These are phyloP conservation scores for Venustampulla echinocandica DNA, from an alignment of 495 filamentous ascomycete species.

Conservation along the genomic window DNA sequence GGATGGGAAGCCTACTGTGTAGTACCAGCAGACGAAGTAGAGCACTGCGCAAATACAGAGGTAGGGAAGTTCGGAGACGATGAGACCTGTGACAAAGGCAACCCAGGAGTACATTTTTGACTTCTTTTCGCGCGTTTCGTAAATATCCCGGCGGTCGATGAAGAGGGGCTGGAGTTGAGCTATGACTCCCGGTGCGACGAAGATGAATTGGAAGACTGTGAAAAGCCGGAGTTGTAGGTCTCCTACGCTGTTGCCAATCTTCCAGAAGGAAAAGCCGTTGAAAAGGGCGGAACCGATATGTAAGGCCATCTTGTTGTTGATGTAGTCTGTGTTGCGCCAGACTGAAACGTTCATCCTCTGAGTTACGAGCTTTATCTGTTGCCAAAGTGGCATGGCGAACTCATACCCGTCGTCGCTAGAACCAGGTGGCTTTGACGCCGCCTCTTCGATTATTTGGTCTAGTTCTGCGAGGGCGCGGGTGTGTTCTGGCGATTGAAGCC, in stretches of 20 bases:
- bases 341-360: slow-evolving; percentile 28
- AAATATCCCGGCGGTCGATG: slow-evolving; percentile 58
- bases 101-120: slow-evolving; percentile 71
- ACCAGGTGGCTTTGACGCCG: slow-evolving; percentile 14
- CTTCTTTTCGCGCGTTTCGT: slow-evolving; percentile 60
- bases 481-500: slow-evolving; percentile 31
- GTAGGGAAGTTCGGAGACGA: slow-evolving; percentile 54
- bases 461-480: slow-evolving; percentile 35
- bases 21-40: slow-evolving; percentile 55
- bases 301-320: slow-evolving; percentile 35
- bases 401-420: slow-evolving; percentile 33
- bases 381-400: slow-evolving; percentile 35
- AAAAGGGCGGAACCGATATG: slow-evolving; percentile 38
- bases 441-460: slow-evolving; percentile 42
- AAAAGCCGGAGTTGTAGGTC: slow-evolving; percentile 31
- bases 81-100: slow-evolving; percentile 40
- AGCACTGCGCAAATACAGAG: slow-evolving; percentile 45
- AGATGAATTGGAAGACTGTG: slow-evolving; percentile 31
- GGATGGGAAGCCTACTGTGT: slow-evolving; percentile 42
- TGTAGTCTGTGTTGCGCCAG: slow-evolving; percentile 34
- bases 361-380: slow-evolving; percentile 28
- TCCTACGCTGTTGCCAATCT: slow-evolving; percentile 20
- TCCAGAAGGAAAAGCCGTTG: slow-evolving; percentile 44
- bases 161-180: slow-evolving; percentile 61
- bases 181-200: slow-evolving; percentile 28